Percentiles rank a stretch among this genome's conserved stretches.
Conservation (phyloP, 768 basidiomycete species). For the Trametes cubensis region DNA sequence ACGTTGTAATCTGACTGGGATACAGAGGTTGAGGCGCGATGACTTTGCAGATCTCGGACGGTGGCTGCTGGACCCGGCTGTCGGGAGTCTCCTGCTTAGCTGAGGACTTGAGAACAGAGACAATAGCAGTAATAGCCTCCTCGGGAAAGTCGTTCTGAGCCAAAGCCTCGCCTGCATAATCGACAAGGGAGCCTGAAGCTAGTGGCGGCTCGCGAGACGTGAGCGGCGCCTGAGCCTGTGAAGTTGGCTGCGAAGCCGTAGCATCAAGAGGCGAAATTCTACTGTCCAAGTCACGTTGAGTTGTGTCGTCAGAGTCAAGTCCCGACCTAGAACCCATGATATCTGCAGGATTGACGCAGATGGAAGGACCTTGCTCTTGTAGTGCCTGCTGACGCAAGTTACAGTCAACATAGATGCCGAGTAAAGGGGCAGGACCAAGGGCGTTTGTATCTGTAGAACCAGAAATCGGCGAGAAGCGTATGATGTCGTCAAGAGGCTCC, state of each 20-base stretch:
- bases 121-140: slow-evolving; percentile 31
- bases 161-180: not conserved
- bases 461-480: slow-evolving; percentile 5
- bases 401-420: slow-evolving; percentile 35
- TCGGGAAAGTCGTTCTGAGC: slow-evolving; percentile 23
- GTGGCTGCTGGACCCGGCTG: not conserved
- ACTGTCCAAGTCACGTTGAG: not conserved
- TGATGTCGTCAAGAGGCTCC: slow-evolving; percentile 1
- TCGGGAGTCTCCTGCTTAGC: slow-evolving; percentile 6
- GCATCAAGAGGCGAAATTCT: not conserved
- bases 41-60: not conserved
- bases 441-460: not conserved
- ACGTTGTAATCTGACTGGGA: not conserved
- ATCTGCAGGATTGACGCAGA: slow-evolving; percentile 45
- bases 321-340: slow-evolving; percentile 33
- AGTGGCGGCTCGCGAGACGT: not conserved
- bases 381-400: slow-evolving; percentile 39
- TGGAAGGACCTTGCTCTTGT: slow-evolving; percentile 21
- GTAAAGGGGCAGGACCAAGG: slow-evolving; percentile 15
- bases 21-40: slow-evolving; percentile 18
- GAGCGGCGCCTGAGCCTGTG: not conserved
- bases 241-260: not conserved
- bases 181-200: not conserved
- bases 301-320: not conserved
- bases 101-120: slow-evolving; percentile 30